Conservation (phyloP, 108 stramenopile genomes). For the Fistulifera pelliculosa region DNA sequence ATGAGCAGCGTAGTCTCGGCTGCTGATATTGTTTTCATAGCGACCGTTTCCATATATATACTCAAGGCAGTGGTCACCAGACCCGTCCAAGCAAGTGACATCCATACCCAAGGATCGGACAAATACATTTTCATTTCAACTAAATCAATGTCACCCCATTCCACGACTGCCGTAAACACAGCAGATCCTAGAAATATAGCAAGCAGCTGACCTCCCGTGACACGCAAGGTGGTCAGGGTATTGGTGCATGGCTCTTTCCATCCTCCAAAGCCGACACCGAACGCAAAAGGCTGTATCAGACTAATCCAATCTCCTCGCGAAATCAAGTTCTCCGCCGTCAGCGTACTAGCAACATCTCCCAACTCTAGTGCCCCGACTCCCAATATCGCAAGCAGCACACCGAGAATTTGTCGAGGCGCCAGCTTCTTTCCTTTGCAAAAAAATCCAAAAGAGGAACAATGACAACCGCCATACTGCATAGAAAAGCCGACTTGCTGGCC, state of each 20-base stretch:
- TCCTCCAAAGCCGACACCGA: slow-evolving; percentile 83
- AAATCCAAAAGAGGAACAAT: slow-evolving; percentile 80
- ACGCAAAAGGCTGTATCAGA: slow-evolving; percentile 69
- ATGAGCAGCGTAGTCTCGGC: slow-evolving; percentile 88
- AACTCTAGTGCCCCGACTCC: slow-evolving; percentile 82
- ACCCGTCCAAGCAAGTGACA: slow-evolving; percentile 81
- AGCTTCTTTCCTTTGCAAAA: slow-evolving; percentile 44
- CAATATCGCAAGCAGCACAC: slow-evolving; percentile 61
- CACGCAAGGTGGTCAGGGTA: slow-evolving; percentile 46
- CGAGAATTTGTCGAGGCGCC: slow-evolving; percentile 35
- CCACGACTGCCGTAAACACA: slow-evolving; percentile 20
- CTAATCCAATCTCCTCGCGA: slow-evolving; percentile 51
- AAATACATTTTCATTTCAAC: slow-evolving; percentile 32
- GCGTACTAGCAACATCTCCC: slow-evolving; percentile 11
- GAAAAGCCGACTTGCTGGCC: slow-evolving; percentile 83
- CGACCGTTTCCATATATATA: slow-evolving; percentile 86
- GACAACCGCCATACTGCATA: slow-evolving; percentile 87
- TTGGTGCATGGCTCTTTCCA: slow-evolving; percentile 45
- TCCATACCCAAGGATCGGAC: slow-evolving; percentile 39
- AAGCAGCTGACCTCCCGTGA: slow-evolving; percentile 77
- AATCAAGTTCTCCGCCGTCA: background rate
- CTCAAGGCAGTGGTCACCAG: slow-evolving; percentile 85
- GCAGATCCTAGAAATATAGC: slow-evolving; percentile 57
- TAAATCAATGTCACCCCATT: slow-evolving; percentile 11
- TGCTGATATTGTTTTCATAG: slow-evolving; percentile 74